Evolutionary conservation across 164 flowering plant genomes (phyloP), one percentile per base, ranked within the genome.

Genomic region (Vitis amurensis): DNA sequence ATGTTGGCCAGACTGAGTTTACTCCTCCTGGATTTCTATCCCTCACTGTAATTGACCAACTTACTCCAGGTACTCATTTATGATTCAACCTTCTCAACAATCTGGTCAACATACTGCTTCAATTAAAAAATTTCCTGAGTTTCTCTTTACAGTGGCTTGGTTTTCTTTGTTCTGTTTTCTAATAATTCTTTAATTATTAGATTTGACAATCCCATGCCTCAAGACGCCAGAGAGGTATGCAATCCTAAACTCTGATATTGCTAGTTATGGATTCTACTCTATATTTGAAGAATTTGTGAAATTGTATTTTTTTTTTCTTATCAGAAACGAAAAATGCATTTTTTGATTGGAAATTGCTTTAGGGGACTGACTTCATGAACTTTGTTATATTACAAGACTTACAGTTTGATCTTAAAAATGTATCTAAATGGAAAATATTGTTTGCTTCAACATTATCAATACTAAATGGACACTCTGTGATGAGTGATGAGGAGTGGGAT

Each of bases 1-100:
- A 95, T 79, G 94, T 91, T 69, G 99, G 99, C 66, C 99, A 95
- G 77, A 74, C 99, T 1, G 99, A 93, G 80, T 95, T 93, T 71
- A 91, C 97, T 49, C 80, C 98, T 56, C 97, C 99, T 31, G 99
- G 98, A 59, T 88, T 88, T 70, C 82, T 93, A 4, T 90, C 99
- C 11, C 87, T 95, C 30, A 86, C 82, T 65, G 70, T 89, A 23
- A 79, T 93, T 66, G 88, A 93, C 71, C 76, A 78, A 73, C 65
- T 69, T 61, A 87, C 85, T 67, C 85, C 91, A 97, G 99, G 87
- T 79, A 14, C 51, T 58, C 2, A 13, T 67, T n/a, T n/a, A n/a
- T n/a, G n/a, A 19, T 11, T 65, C 62, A 48, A 2, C 65, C 17
- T 65, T 64, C 13, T 49, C 14, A 30, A 48, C 30, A 48, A n/a